Evolutionary conservation across 2,329 filamentous ascomycete species (phyloP).

Genomic region (Aspergillus sp.): DNA sequence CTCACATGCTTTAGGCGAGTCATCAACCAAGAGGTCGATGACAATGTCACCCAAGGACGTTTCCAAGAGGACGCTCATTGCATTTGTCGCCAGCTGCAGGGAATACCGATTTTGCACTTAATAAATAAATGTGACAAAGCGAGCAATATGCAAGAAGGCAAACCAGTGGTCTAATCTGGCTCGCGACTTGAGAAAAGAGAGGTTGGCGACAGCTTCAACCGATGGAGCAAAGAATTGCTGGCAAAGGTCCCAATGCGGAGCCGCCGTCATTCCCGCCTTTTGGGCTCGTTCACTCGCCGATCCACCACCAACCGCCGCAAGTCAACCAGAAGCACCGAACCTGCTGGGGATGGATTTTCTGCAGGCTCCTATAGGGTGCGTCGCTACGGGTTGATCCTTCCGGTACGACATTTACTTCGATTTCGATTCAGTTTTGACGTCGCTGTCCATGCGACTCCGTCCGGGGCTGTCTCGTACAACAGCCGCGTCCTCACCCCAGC

Average conservation of each 20-base stretch:
- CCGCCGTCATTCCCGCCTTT: slow-evolving; percentile 9
- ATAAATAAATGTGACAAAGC: slow-evolving; percentile 3
- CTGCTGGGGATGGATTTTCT: slow-evolving; percentile 1
- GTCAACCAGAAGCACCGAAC: background rate
- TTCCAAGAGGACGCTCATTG: slow-evolving; percentile 91
- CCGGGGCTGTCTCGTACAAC: no score
- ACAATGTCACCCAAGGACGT: slow-evolving; percentile 92
- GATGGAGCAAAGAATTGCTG: background rate
- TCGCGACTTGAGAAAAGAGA: background rate
- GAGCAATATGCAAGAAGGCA: background rate
- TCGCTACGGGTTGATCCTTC: slow-evolving; percentile 4
- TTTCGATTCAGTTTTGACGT: slow-evolving; percentile 3
- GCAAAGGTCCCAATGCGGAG: slow-evolving; percentile 13
- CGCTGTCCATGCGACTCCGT: slow-evolving; percentile 15
- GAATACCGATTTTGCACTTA: slow-evolving; percentile 17
- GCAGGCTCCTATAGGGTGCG: slow-evolving; percentile 3
- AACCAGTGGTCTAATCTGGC: background rate
- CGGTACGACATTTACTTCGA: slow-evolving; percentile 10
- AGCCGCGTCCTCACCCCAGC: slow-evolving; percentile 22
- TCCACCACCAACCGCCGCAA: background rate
- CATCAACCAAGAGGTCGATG: slow-evolving; percentile 85
- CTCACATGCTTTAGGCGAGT: slow-evolving; percentile 87
- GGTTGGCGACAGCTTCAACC: slow-evolving; percentile 2
- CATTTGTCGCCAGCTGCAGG: slow-evolving; percentile 15
- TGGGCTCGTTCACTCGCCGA: background rate